phyloP scores from a whole-genome alignment of 177 flowering plant species.

The Vitis hybrid region DNA sequence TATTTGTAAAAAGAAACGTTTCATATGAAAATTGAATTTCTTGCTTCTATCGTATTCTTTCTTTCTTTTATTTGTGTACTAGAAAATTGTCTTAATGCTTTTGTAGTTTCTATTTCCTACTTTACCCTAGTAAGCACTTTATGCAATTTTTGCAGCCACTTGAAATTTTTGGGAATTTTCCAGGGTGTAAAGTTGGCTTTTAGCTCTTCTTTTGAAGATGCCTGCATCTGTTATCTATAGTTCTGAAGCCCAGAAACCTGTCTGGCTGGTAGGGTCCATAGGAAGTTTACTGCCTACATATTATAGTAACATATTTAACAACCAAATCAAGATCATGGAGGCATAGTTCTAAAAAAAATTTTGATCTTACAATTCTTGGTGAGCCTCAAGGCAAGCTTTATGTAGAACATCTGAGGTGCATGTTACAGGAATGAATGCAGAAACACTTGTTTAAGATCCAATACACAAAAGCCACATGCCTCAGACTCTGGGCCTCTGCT shows the following conservation, averaged over 20 bases:
- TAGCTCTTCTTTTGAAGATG: background rate
- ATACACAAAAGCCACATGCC: too few species aligned
- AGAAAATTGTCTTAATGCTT: background rate
- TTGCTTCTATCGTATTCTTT: background rate
- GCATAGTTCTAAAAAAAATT: background rate
- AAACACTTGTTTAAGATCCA: too few species aligned
- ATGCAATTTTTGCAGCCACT: background rate
- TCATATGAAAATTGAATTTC: background rate
- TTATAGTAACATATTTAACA: too few species aligned
- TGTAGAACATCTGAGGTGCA: too few species aligned
- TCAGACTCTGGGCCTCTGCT: too few species aligned
- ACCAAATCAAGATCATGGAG: too few species aligned
- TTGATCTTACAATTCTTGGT: too few species aligned
- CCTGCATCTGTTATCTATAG: background rate
- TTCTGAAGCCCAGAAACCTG: background rate
- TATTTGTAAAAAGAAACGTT: background rate
- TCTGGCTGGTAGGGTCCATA: background rate
- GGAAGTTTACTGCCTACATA: too few species aligned
- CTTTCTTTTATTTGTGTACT: background rate
- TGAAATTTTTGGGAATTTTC: background rate
- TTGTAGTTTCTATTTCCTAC: background rate
- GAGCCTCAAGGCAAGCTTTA: too few species aligned
- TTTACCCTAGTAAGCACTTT: background rate
- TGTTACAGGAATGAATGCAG: too few species aligned
- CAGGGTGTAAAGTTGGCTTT: background rate